A percentile compares a stretch with the other conserved stretches of the same genome.
These are phyloP conservation scores for Mortierella sp. DNA, from an alignment of 371 early-diverging fungal species.

Conservation along the genomic window DNA sequence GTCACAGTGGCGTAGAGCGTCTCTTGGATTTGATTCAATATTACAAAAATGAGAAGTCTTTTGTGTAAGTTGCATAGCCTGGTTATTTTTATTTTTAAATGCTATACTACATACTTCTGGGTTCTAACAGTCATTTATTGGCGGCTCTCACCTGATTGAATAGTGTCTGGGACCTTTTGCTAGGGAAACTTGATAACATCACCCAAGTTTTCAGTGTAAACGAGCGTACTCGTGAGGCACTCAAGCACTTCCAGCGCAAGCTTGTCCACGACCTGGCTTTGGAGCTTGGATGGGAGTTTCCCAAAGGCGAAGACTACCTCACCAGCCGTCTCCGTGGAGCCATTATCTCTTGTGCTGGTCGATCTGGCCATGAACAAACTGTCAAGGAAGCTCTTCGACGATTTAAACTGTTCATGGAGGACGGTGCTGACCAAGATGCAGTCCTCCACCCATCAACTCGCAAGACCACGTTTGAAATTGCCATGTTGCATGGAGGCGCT, in stretches of 20 bases:
- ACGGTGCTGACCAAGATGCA: slow-evolving; percentile 63
- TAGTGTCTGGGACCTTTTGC: slow-evolving; percentile 67
- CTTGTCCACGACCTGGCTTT: slow-evolving; percentile 65
- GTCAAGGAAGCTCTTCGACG: slow-evolving; percentile 68
- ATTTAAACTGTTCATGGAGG: slow-evolving; percentile 66
- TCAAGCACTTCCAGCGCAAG: slow-evolving; percentile 60
- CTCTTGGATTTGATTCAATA: slow-evolving; percentile 70
- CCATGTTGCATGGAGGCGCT: slow-evolving; percentile 71
- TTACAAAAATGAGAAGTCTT: slow-evolving; percentile 74
- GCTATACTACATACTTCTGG: too few species aligned
- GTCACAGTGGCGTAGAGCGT: slow-evolving; percentile 68
- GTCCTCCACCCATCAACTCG: slow-evolving; percentile 84
- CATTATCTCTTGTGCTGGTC: slow-evolving; percentile 57
- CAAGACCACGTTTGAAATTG: slow-evolving; percentile 79
- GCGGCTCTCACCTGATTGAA: too few species aligned
- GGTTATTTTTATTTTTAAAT: background rate
- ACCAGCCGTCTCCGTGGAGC: slow-evolving; percentile 58
- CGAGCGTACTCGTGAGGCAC: slow-evolving; percentile 53
- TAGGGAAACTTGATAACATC: slow-evolving; percentile 43
- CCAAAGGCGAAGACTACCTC: slow-evolving; percentile 61
- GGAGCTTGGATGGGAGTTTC: slow-evolving; percentile 71
- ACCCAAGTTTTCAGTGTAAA: slow-evolving; percentile 58
- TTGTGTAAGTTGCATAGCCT: slow-evolving; percentile 56
- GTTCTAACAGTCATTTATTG: background rate
- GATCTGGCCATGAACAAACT: slow-evolving; percentile 46